Evolutionary conservation across 2,329 filamentous ascomycete species (phyloP), one percentile per base, ranked within the genome.

Genomic region (Fusarium pseudocircinatum): DNA sequence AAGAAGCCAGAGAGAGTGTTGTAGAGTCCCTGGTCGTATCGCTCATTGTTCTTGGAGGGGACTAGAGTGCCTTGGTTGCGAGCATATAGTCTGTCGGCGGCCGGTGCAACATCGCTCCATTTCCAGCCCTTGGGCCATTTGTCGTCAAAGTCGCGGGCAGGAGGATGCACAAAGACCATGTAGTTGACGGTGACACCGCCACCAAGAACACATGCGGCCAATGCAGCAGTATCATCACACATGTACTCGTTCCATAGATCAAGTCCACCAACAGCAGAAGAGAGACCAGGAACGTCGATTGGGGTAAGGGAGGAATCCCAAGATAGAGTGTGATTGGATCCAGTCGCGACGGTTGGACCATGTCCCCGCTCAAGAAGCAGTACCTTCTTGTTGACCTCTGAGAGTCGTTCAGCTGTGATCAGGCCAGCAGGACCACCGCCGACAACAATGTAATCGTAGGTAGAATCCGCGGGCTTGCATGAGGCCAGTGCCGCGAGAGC

Each of bases 41-140:
- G 85, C 77, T 89, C 84, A 52, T 90, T 90, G 76, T 94, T 91
- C 72, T 84, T 82, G 1, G 92, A 93, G 1, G 92, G 91, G 24
- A 84, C 82, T 60, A 88, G 88, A 0, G 91, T 93, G 32, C 75
- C 75, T 0, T 66, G 49, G 50, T 75, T 77, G 8, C 75, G 70
- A 89, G 91, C 82, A 78, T 94, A 94, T 9, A 91, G 87, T 37
- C 89, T 86, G 34, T 87, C 81, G 14, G 90, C 88, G 8, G 92
- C 89, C 16, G 83, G 78, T 59, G 83, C 84, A 78, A 94, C 87
- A 74, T 94, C 72, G 0, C 50, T 40, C 75, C 91, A 30, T 82
- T 79, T 90, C 92, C 92, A 94, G 30, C 91, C 92, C 9, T 82
- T 75, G 3, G 92, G 92, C 83, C 93, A 94, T 79, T 92, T 91